phyloP scores from a whole-genome alignment of 1,139 yeast genomes.

The Spencermartinsiella ligniputridi region DNA sequence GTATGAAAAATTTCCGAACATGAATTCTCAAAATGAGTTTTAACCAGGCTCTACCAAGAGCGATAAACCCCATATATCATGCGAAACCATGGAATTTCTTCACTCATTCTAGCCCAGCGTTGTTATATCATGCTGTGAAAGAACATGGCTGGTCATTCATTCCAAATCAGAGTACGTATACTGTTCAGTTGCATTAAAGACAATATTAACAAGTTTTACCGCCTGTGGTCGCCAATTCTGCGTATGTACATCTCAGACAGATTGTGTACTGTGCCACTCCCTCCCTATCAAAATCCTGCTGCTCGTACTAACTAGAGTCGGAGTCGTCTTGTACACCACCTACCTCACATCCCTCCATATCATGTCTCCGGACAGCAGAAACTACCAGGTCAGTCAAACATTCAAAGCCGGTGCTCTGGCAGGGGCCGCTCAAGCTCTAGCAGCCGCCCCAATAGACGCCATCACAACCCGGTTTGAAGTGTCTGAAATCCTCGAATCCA shows the following conservation, averaged over 20 bases:
- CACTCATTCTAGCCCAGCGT: constrained; percentile 67
- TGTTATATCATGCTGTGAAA: constrained; percentile 63
- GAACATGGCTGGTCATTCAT: constrained; percentile 84
- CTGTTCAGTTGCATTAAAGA: neutral
- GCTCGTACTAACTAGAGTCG: constrained; percentile 48
- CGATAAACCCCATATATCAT: constrained; percentile 31
- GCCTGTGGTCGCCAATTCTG: constrained; percentile 81
- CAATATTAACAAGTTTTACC: constrained; percentile 49
- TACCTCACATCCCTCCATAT: constrained; percentile 47
- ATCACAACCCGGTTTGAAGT: constrained; percentile 77
- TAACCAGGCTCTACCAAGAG: constrained; percentile 32
- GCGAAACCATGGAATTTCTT: constrained; percentile 59
- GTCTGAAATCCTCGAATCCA: constrained; percentile 64
- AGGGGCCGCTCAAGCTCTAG: constrained; percentile 81
- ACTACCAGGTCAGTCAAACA: constrained; percentile 43
- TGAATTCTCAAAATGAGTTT: no score
- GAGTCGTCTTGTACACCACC: constrained; percentile 76
- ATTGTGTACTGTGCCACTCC: neutral
- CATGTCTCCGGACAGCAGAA: constrained; percentile 16
- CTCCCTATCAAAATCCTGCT: neutral
- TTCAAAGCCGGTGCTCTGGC: constrained; percentile 81
- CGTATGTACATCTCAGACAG: constrained; percentile 28
- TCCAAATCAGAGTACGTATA: constrained; percentile 53
- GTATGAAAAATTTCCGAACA: no score
- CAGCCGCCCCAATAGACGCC: constrained; percentile 94